These are phyloP conservation scores for Dunaliella sp. DNA, from an alignment of 139 green algal species.

Conservation along the genomic window DNA sequence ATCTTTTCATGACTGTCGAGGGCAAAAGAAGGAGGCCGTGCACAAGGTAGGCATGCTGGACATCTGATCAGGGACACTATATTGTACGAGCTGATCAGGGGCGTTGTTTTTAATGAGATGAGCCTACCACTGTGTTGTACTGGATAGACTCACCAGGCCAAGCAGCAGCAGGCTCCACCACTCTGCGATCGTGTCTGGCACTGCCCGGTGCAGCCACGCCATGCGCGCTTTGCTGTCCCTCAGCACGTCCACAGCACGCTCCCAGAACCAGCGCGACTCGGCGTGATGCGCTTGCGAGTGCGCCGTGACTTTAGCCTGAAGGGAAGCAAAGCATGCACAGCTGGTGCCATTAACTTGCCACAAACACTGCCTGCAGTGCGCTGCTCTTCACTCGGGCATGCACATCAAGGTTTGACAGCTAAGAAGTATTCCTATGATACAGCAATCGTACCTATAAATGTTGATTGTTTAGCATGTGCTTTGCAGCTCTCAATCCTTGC, in stretches of 20 bases:
- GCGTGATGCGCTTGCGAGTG: constrained; percentile 34
- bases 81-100: no score
- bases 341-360: background rate
- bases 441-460: background rate
- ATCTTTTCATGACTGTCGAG: no score
- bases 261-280: constrained; percentile 46
- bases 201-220: constrained; percentile 14
- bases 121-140: no score
- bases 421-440: background rate
- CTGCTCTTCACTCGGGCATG: background rate
- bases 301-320: constrained; percentile 33
- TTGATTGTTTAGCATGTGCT: background rate
- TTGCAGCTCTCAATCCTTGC: background rate
- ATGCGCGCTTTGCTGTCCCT: constrained; percentile 8
- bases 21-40: no score
- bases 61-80: no score
- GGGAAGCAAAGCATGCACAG: background rate
- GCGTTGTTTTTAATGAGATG: no score
- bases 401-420: background rate
- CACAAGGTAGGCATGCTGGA: no score
- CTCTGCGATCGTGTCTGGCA: constrained; percentile 52
- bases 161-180: constrained; percentile 45
- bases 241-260: constrained; percentile 20
- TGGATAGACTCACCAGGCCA: constrained; percentile 38
- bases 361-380: background rate